Evolutionary conservation across 805 yeast genomes (phyloP), one percentile per base, ranked within the genome.

Genomic region (Candida caryicola): DNA sequence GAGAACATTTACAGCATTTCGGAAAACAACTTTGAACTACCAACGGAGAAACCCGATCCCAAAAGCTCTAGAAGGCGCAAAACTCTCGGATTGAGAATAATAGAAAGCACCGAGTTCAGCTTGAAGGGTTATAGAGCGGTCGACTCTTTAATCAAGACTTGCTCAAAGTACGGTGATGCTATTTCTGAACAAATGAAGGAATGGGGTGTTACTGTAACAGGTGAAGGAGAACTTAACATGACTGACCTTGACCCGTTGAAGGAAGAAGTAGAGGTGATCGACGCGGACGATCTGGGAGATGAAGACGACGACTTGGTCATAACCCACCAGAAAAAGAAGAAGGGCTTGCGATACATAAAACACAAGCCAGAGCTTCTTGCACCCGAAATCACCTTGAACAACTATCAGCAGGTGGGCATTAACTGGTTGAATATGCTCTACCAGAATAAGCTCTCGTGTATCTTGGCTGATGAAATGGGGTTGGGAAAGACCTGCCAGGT

Each of bases 381-480:
- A 1, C 69, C 67, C 0, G 85, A 77, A 15, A 71, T 87, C 13
- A 76, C 76, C 28, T 69, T 93, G 51, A 93, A 91, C 54, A 81
- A 79, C 54, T 93, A 93, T 60, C 99, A 93, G 66, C 93, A 89
- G 51, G 95, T 90, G n/a, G 99, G 99, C 32, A 66, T 93, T 36
- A 93, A 93, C 59, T 93, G 99, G 99, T 69, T 93, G 38, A 74
- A 81, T 45, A 60, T 91, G 38, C 69, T 93, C 21, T 93, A 91
- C 59, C 79, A 77, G 41, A 79, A 84, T 54, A 74, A 79, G 13
- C 70, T 93, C 40, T 88, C 96, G 5, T 90, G 99, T 64, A 93
- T 93, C 40, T 69, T 93, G 34, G 99, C 99, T 0, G 99, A 93
- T 65, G 99, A 93, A 59, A 93, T 93, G 99, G 99, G 95, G 4